Evolutionary conservation across 495 filamentous ascomycete genomes (phyloP), one percentile per base, ranked within the genome.

Genomic region (Penicillium simplicissimum): DNA sequence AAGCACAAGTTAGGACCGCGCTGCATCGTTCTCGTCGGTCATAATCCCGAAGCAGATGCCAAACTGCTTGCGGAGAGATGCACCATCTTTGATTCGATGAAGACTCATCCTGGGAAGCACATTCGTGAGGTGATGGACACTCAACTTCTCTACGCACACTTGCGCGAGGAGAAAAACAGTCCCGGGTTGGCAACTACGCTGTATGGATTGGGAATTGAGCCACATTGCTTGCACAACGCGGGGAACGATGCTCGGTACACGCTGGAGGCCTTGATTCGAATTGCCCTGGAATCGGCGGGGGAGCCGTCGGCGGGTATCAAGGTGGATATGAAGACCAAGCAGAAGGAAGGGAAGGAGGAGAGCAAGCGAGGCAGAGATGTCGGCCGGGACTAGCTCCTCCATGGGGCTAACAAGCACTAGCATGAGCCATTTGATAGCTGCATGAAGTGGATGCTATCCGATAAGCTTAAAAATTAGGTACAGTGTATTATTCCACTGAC

Each of bases 181-280:
- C 78, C 80, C 21, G 83, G 80, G 2, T 83, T 98, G 15, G 81
- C 71, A 2, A 67, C 35, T 13, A 74, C 96, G n/a, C 81, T 96
- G 33, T 59, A 68, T 48, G 81, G 85, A n/a, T 70, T 96, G 35
- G 85, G 79, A 11, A 81, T 96, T 13, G 66, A 70, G 1, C 82
- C 75, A 7, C 82, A 80, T 76, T 76, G 93, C 64, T 76, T 93
- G 45, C 95, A 98, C 74, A 97, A 98, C 66, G 95, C 89, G 42
- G 87, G 95, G n/a, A 98, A 98, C 69, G 95, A 98, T 69, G 95
- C 95, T 5, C 85, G 84, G 7, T 96, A 90, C 71, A 94, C 94
- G 0, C 68, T 97, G 60, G 85, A 87, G 61, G 89, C 85, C 31
- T 81, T 96, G 80, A 70, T 98, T 11, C 82, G 76, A 13, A 82